Base-by-base conservation (phyloP, 371 early-diverging fungal genomes). In the Quaeritorhiza haematococci region DNA sequence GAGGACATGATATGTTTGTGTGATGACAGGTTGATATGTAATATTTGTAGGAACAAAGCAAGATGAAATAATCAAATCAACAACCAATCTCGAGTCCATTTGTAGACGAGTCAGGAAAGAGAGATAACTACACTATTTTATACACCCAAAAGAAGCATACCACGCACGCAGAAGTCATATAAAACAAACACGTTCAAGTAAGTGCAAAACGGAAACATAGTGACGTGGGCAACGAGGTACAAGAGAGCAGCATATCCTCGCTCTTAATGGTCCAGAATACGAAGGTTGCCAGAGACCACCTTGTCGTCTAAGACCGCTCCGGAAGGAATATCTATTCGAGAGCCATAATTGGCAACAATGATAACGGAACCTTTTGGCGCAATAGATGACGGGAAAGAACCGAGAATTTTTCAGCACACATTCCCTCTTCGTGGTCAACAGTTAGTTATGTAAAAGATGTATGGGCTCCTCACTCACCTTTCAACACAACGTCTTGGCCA, bases 281-380 rank as follows among this genome's bases (percentile, higher is more conserved):
- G 90, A 44, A 96, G 77, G 71, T 93, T 91, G 49, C 97, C 97
- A 61, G 88, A 86, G 21, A 98, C 87, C n/a, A 98, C 93, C 76
- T 93, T 95, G 76, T 96, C 93, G 61, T 97, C 95, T 46, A 97
- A 75, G 27, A 94, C 76, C 21, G 94, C 76, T 26, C 96, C 93
- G 33, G 93, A 87, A 23, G 98, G 96, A 58, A 97, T 93, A 73
- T 93, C 89, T 48, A 97, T 96, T 45, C 88, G 82, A 34, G 84
- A 84, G 33, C 93, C 94, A 48, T 93, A 87, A 64, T 92, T 94
- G 35, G 97, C 95, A 10, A 96, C 91, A 65, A 97, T 94, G 63
- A 98, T 97, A 28, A 98, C 98, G 3, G 96, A 96, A 45, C 98
- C 98, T 47, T 10, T 21, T 15, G 10, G 47, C 10, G n/a, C 13